Evolutionary conservation across 2,329 filamentous ascomycete genomes (phyloP).

Genomic region (Xylaria sp.): DNA sequence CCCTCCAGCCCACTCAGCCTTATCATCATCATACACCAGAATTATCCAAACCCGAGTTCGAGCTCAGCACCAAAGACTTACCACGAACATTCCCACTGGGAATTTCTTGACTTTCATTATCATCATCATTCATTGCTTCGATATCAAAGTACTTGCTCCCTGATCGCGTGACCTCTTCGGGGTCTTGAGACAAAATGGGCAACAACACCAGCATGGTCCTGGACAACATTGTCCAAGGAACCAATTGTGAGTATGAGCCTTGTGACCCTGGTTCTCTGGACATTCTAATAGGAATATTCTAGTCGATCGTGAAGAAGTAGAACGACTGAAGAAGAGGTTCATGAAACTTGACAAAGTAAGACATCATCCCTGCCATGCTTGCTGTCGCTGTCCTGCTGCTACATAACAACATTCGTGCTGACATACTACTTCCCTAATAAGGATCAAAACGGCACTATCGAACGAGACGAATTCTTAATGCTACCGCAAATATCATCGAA

Average conservation of each 20-base stretch:
- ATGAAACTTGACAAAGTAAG: constrained; percentile 98
- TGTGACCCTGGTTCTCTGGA: too few relatives aligned
- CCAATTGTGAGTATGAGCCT: constrained; percentile 78
- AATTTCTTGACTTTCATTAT: neutral
- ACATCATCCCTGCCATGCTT: constrained; percentile 13
- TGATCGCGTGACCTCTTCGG: constrained; percentile 36
- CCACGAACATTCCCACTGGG: neutral
- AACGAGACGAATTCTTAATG: constrained; percentile 97
- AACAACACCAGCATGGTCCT: constrained; percentile 79
- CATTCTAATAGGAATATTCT: constrained; percentile 31
- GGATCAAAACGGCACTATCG: constrained; percentile 98
- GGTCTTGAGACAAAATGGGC: constrained; percentile 62
- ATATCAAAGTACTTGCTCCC: constrained; percentile 6
- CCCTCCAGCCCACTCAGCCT: constrained; percentile 33
- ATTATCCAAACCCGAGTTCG: constrained; percentile 14
- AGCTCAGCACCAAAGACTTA: constrained; percentile 1
- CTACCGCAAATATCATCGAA: constrained; percentile 98
- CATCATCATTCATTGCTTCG: neutral
- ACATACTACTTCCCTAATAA: constrained; percentile 51
- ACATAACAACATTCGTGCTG: constrained; percentile 16
- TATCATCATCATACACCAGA: constrained; percentile 28
- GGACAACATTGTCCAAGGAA: constrained; percentile 94
- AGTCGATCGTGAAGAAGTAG: constrained; percentile 98
- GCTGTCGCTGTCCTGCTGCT: neutral
- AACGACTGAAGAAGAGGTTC: constrained; percentile 93